Base-by-base conservation (phyloP, 768 basidiomycete genomes). In the Tylopilus vinaceipallidus region DNA sequence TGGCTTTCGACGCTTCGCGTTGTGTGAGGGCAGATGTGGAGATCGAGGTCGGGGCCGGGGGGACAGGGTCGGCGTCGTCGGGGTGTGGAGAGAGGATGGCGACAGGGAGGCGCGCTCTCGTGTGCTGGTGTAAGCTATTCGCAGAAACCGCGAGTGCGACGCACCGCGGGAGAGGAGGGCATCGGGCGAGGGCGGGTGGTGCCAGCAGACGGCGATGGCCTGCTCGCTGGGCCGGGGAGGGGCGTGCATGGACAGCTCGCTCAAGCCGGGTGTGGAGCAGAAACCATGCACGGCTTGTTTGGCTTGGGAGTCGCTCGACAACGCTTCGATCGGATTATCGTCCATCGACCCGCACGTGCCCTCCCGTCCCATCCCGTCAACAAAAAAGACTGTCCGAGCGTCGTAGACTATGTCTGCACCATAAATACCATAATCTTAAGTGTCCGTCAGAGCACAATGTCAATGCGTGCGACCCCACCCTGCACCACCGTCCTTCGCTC, bases 391-490 rank as follows among this genome's bases (percentile, higher is more conserved):
- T 6, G 10, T 40, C 13, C 26, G 37, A 23, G 20, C 29, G 30
- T 32, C n/a, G n/a, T n/a, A n/a, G n/a, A n/a, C n/a, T n/a, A n/a
- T n/a, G n/a, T n/a, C n/a, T n/a, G n/a, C n/a, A n/a, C n/a, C n/a
- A n/a, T n/a, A n/a, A n/a, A n/a, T n/a, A n/a, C n/a, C n/a, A n/a
- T n/a, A n/a, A n/a, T n/a, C n/a, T n/a, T n/a, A n/a, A n/a, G n/a
- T n/a, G n/a, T n/a, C n/a, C n/a, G n/a, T n/a, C n/a, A 29, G 27
- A 65, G 40, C 1, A 36, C 20, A 3, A 65, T 55, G 1, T 66
- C 63, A n/a, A 68, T 68, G 34, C 11, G 39, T 17, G 55, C 66
- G 52, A 70, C 58, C 35, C 55, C 64, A 10, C 54, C 41, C 40
- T 60, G 57, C 47, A 42, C 27, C 30, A 68, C 53, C 2, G 29